Base-by-base conservation (phyloP, 1,139 yeast species). In the Debaryomycetaceae sp. region DNA sequence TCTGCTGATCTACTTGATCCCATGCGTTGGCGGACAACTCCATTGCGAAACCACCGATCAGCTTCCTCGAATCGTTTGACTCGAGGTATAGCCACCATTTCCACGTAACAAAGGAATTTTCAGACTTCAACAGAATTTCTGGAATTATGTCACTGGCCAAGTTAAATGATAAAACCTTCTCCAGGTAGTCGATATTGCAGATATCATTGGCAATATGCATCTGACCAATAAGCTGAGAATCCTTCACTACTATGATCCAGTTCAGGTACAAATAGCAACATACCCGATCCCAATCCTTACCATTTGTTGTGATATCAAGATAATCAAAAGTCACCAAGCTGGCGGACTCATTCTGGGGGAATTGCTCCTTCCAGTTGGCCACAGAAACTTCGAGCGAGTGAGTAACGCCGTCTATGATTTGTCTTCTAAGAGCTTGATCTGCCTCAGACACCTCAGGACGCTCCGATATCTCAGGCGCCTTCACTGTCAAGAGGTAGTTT, bases 1-100 rank as follows among this genome's bases (percentile, higher is more conserved):
- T 27, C 8, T 27, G 31, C 31, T 53, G 54, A 30, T 50, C 55
- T 34, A 70, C 50, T 17, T 72, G 49, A 9, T 57, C 56, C 83
- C 85, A 78, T 0, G 75, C 76, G 48, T 76, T 81, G 1, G 76
- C 66, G 1, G 86, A 76, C 48, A 80, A 60, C 54, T 78, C 81
- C 38, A 64, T 65, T 24, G 77, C 31, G 11, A 27, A 27, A 3
- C 11, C 31, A 27, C 31, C 31, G 11, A 7, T 11, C 11, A 7
- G 8, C 11, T 27, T 27, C 4, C 31, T 27, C 11, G 11, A 27
- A 11, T 27, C 31, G 8, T 7, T 11, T 27, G 31, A 27, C 31
- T 56, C 45, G 44, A 68, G 46, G 47, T 57, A 54, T 42, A 63
- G 58, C 45, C 67, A 55, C 78, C 83, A 78, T 55, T 77, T 76